These are phyloP conservation scores for Aspergillus unguis DNA, from an alignment of 2,329 filamentous ascomycete species.

Conservation along the genomic window DNA sequence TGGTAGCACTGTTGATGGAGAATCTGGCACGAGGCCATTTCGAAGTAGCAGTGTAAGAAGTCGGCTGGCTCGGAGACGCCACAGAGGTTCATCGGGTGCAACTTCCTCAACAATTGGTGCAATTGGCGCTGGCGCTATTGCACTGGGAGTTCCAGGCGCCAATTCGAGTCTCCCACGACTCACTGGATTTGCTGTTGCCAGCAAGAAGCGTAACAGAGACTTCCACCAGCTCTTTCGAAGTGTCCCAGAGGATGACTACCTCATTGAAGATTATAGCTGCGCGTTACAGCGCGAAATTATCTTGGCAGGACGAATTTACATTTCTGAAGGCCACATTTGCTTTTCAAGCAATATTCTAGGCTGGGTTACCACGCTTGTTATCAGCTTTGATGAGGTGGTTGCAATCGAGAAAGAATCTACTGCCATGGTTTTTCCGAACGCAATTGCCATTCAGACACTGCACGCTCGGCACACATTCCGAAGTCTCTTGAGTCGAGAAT, in stretches of 20 bases:
- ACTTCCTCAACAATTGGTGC: slow-evolving; percentile 68
- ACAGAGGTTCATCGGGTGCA: slow-evolving; percentile 77
- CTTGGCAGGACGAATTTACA: slow-evolving; percentile 87
- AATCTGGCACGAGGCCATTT: slow-evolving; percentile 52
- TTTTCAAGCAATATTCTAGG: slow-evolving; percentile 99
- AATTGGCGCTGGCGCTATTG: slow-evolving; percentile 66
- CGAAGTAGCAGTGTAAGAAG: slow-evolving; percentile 67
- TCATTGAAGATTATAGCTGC: slow-evolving; percentile 98
- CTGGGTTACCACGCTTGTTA: slow-evolving; percentile 95
- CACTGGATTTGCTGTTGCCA: slow-evolving; percentile 93
- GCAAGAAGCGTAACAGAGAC: slow-evolving; percentile 91
- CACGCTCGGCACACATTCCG: slow-evolving; percentile 96
- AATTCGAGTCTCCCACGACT: slow-evolving; percentile 66
- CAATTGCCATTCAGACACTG: slow-evolving; percentile 91
- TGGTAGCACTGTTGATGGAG: slow-evolving; percentile 64
- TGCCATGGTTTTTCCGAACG: slow-evolving; percentile 92
- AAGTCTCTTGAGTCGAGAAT: slow-evolving; percentile 89
- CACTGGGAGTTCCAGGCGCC: slow-evolving; percentile 62
- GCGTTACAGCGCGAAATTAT: slow-evolving; percentile 94
- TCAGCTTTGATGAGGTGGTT: slow-evolving; percentile 97
- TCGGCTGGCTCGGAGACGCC: slow-evolving; percentile 62
- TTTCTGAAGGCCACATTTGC: slow-evolving; percentile 95
- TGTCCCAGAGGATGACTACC: slow-evolving; percentile 94
- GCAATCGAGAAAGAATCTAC: slow-evolving; percentile 96
- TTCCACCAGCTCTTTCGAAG: slow-evolving; percentile 94